These are phyloP conservation scores for Stachybotrys echinatus DNA, from an alignment of 2,329 filamentous ascomycete species.

Conservation along the genomic window DNA sequence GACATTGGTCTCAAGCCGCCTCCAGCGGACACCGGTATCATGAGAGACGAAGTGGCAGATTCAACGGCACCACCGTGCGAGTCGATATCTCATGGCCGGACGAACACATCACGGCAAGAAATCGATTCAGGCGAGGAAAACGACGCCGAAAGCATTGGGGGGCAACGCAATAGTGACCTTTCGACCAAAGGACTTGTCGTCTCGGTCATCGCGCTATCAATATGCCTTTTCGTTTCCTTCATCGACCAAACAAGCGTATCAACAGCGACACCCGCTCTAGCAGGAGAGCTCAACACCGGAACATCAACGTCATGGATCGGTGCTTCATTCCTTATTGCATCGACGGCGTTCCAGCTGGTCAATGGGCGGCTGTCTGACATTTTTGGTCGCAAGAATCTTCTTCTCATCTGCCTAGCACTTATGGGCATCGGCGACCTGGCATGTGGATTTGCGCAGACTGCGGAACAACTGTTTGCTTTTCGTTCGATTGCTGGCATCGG, in stretches of 20 bases:
- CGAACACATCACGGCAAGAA: too few species aligned
- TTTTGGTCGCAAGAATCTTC: slow-evolving; percentile 26
- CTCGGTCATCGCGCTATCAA: slow-evolving; percentile 19
- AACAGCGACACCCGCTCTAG: slow-evolving; percentile 30
- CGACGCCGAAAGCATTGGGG: slow-evolving; percentile 17
- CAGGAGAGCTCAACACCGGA: slow-evolving; percentile 21
- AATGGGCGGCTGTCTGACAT: slow-evolving; percentile 29
- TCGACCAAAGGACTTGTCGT: slow-evolving; percentile 23
- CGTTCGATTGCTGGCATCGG: slow-evolving; percentile 28
- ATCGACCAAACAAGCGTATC: slow-evolving; percentile 30
- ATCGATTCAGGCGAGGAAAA: slow-evolving; percentile 2
- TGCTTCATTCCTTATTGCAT: slow-evolving; percentile 30
- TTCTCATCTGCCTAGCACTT: slow-evolving; percentile 20
- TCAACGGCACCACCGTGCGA: too few species aligned
- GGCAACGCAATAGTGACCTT: slow-evolving; percentile 25
- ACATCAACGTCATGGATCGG: slow-evolving; percentile 28
- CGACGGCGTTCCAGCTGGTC: slow-evolving; percentile 28
- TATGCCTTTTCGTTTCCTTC: slow-evolving; percentile 26
- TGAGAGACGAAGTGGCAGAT: too few species aligned
- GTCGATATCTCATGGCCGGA: too few species aligned
- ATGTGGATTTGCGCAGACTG: slow-evolving; percentile 24
- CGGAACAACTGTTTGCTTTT: slow-evolving; percentile 26
- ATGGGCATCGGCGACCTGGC: slow-evolving; percentile 22
- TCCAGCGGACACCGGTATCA: too few species aligned
- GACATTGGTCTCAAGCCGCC: too few species aligned